phyloP scores from a whole-genome alignment of 108 stramenopile genomes.

The Pseudonitzschia multiseries region DNA sequence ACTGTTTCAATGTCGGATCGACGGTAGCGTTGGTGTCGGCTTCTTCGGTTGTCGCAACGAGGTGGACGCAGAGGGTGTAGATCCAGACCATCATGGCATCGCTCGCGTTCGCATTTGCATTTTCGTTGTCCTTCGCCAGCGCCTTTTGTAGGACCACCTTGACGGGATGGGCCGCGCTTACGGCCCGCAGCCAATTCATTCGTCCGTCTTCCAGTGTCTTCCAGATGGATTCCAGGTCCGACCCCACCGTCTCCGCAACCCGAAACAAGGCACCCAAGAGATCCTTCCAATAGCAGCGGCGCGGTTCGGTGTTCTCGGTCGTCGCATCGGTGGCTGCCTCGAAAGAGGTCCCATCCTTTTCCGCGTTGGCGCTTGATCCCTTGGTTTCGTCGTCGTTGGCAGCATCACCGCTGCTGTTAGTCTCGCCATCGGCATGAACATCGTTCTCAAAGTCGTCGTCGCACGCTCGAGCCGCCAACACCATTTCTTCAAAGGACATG shows the following conservation, averaged over 20 bases:
- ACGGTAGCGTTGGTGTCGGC: not conserved
- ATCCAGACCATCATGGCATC: conserved; percentile 75
- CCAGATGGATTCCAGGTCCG: conserved; percentile 59
- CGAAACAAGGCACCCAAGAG: conserved; percentile 37
- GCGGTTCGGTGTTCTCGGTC: not conserved
- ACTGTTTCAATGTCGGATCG: conserved; percentile 12
- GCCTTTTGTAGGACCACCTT: conserved; percentile 55
- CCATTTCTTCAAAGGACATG: conserved; percentile 19
- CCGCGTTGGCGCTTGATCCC: not conserved
- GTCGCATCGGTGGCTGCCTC: not conserved
- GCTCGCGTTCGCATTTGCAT: conserved; percentile 35
- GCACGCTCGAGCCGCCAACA: not conserved
- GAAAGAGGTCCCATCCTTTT: conserved; percentile 7
- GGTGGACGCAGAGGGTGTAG: conserved; percentile 48
- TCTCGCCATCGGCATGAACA: not conserved
- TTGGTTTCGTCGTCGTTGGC: not conserved
- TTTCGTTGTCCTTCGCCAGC: conserved; percentile 45
- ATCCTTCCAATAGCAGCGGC: conserved; percentile 28
- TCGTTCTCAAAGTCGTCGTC: not conserved
- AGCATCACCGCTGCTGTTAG: not conserved
- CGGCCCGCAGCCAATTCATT: conserved; percentile 52
- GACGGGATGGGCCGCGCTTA: conserved; percentile 48
- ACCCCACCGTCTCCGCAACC: conserved; percentile 38
- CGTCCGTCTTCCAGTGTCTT: conserved; percentile 50
- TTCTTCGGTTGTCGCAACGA: conserved; percentile 6